A percentile compares a stretch with the other conserved stretches of the same genome.
phyloP scores from a whole-genome alignment of 305 asterid genomes.

The Ajuga reptans region DNA sequence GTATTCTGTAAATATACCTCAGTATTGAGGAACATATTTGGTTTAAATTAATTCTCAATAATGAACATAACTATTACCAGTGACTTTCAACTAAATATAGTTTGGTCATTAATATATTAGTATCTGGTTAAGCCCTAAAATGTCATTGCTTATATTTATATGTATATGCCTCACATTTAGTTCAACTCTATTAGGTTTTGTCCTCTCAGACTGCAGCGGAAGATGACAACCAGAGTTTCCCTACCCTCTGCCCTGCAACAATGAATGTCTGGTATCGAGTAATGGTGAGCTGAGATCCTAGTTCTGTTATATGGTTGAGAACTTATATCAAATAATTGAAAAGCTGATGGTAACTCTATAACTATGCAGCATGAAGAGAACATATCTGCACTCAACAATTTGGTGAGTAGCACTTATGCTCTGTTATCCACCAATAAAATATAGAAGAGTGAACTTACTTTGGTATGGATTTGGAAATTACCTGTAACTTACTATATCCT shows the following conservation, averaged over 20 bases:
- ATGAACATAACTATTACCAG: background rate
- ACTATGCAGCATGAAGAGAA: conserved; percentile 79
- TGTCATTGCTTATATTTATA: background rate
- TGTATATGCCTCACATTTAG: conserved; percentile 9
- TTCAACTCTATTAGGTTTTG: conserved; percentile 43
- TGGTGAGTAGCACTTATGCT: conserved; percentile 45
- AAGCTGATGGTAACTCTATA: conserved; percentile 23
- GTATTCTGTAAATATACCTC: too few relatives aligned
- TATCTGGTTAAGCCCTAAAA: background rate
- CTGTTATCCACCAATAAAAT: background rate
- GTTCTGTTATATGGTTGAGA: conserved; percentile 10
- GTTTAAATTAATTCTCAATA: background rate
- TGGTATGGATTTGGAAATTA: background rate
- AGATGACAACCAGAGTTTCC: conserved; percentile 44
- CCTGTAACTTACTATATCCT: background rate
- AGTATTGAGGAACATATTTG: background rate
- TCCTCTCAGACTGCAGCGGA: conserved; percentile 35
- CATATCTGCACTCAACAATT: conserved; percentile 47
- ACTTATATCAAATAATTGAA: conserved; percentile 18
- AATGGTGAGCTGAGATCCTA: conserved; percentile 42
- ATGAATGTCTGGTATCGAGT: conserved; percentile 69
- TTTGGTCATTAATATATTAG: background rate
- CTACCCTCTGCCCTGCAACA: conserved; percentile 62
- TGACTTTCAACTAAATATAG: background rate
- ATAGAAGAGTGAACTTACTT: background rate